These are phyloP conservation scores for Sporobolomyces pararoseus DNA, from an alignment of 768 basidiomycete species.

Conservation along the genomic window DNA sequence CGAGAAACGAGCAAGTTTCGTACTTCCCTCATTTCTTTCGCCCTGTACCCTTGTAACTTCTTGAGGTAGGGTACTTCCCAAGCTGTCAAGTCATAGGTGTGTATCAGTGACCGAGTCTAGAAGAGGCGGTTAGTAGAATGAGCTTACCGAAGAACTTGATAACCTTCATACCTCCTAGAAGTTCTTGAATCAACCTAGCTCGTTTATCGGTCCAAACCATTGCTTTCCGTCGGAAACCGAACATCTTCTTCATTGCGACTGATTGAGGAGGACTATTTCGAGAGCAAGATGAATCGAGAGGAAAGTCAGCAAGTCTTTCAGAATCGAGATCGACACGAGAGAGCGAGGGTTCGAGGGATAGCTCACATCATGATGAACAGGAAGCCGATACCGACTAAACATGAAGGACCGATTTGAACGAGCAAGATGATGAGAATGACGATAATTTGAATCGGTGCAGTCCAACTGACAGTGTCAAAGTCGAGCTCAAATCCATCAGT, in stretches of 20 bases:
- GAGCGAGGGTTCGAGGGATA: conserved; percentile 42
- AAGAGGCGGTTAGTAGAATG: neutral
- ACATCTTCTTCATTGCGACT: conserved; percentile 66
- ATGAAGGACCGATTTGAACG: conserved; percentile 64
- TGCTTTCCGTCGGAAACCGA: conserved; percentile 63
- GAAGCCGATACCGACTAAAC: conserved; percentile 59
- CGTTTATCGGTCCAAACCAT: conserved; percentile 88
- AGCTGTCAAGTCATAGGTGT: too few relatives aligned
- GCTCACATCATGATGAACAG: conserved; percentile 58
- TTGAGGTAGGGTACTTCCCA: conserved; percentile 63
- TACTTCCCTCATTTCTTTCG: conserved; percentile 65
- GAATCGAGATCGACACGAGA: neutral
- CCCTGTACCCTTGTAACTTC: conserved; percentile 61
- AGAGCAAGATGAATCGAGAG: too few relatives aligned
- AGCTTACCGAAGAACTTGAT: conserved; percentile 69
- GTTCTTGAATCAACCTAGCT: conserved; percentile 80
- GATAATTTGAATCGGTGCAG: conserved; percentile 63
- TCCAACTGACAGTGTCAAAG: conserved; percentile 9
- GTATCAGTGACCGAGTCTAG: neutral
- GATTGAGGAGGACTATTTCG: conserved; percentile 66
- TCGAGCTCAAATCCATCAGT: neutral
- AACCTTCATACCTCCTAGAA: conserved; percentile 81
- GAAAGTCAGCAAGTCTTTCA: neutral
- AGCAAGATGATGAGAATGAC: conserved; percentile 73
- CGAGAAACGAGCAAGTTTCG: conserved; percentile 45